Evolutionary conservation across 2,329 filamentous ascomycete genomes (phyloP), one percentile per base, ranked within the genome.

Genomic region (Fusarium sp.): DNA sequence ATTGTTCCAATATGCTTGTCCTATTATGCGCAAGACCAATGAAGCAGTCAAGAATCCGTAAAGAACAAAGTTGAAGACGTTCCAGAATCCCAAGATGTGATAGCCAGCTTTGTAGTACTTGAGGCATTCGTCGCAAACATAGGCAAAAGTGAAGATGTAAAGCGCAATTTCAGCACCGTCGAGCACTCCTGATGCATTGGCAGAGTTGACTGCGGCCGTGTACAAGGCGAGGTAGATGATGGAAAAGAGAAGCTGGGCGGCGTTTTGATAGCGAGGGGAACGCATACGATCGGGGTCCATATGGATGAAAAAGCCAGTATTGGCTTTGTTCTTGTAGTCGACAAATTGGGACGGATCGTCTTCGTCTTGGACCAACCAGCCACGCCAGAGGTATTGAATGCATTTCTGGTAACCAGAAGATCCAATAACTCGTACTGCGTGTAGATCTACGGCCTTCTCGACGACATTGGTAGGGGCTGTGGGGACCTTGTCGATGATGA

Each of bases 361-460:
- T 72, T 97, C 94, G 70, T 97, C 93, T 77, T 99, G 96, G n/a
- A 97, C 90, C 10, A 98, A 84, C 96, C 96, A 99, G 22, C 96
- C 96, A 65, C 89, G 89, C 96, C 96, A 99, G 10, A 99, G 89
- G 75, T 96, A 93, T 65, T 86, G 88, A 74, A 98, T 93, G 76
- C 95, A 98, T 81, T 96, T 97, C 71, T 98, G 96, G 78, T 98
- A 99, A 26, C 96, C 95, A 0, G 93, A 94, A 1, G 92, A 95
- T 4, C 93, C 93, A 65, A 98, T 98, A 47, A 99, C 89, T 15
- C 87, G 86, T 45, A 98, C 83, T 2, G 95, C 93, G 77, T 99
- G 96, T 26, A 98, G 81, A 74, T 99, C 96, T 35, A 98, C 94
- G 0, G 96, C 93, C 74, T 93, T 92, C 79, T 99, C 96, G 61